These are phyloP conservation scores for Aspergillus sp. DNA, from an alignment of 2,329 filamentous ascomycete genomes.

Conservation along the genomic window DNA sequence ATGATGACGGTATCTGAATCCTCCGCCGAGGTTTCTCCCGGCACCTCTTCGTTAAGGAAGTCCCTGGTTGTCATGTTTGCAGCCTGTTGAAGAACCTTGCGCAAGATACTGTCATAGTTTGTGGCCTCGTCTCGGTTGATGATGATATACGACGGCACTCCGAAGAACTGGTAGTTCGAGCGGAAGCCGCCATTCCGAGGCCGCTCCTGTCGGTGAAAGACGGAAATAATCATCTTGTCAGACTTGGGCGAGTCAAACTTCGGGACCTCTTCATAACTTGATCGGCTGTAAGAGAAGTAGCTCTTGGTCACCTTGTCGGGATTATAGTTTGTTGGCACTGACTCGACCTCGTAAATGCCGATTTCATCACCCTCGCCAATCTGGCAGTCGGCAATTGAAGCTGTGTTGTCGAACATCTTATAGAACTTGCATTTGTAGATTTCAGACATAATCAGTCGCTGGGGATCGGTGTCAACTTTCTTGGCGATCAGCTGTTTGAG, in stretches of 20 bases:
- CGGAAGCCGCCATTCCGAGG: slow-evolving; percentile 30
- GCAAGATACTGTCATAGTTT: slow-evolving; percentile 72
- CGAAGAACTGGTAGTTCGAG: slow-evolving; percentile 42
- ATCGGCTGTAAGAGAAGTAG: slow-evolving; percentile 34
- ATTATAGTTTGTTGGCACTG: slow-evolving; percentile 77
- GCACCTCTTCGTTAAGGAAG: slow-evolving; percentile 60
- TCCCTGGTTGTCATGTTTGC: slow-evolving; percentile 75
- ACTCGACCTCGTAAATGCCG: slow-evolving; percentile 77
- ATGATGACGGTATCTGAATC: slow-evolving; percentile 73
- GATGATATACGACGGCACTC: slow-evolving; percentile 66
- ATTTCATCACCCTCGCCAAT: slow-evolving; percentile 68
- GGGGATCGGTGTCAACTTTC: slow-evolving; percentile 55
- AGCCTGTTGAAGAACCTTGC: slow-evolving; percentile 78
- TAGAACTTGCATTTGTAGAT: slow-evolving; percentile 85
- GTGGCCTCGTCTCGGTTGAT: slow-evolving; percentile 73
- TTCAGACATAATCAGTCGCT: slow-evolving; percentile 77
- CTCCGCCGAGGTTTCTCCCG: slow-evolving; percentile 53
- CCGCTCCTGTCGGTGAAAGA: slow-evolving; percentile 50
- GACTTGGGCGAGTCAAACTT: slow-evolving; percentile 48
- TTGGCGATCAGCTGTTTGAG: slow-evolving; percentile 58
- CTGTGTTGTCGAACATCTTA: slow-evolving; percentile 76
- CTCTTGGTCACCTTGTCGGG: slow-evolving; percentile 55
- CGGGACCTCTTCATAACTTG: slow-evolving; percentile 46
- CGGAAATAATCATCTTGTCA: slow-evolving; percentile 52
- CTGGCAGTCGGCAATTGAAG: slow-evolving; percentile 69